Evolutionary conservation across 495 filamentous ascomycete species (phyloP).

Genomic region (Penicillium simplicissimum): DNA sequence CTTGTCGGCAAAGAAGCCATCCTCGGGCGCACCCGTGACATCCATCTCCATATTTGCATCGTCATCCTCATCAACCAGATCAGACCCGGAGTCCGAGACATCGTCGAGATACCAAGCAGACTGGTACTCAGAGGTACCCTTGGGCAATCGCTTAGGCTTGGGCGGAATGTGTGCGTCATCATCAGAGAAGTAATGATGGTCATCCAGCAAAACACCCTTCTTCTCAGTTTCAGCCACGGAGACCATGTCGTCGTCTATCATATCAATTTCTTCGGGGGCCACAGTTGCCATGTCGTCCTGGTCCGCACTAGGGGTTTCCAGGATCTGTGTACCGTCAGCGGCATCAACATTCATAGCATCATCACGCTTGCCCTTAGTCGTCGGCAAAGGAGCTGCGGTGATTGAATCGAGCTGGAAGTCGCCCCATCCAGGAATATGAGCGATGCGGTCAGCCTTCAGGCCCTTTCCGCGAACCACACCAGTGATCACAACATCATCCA

Average conservation of each 20-base stretch:
- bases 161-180: slow-evolving; percentile 67
- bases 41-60: slow-evolving; percentile 52
- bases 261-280: slow-evolving; percentile 80
- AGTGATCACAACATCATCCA: slow-evolving; percentile 68
- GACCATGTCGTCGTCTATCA: slow-evolving; percentile 66
- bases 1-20: slow-evolving; percentile 75
- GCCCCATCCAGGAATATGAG: slow-evolving; percentile 92
- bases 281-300: slow-evolving; percentile 80
- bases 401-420: slow-evolving; percentile 93
- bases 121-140: slow-evolving; percentile 92
- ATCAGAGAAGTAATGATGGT: slow-evolving; percentile 97
- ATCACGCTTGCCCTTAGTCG: slow-evolving; percentile 54
- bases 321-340: slow-evolving; percentile 47
- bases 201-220: slow-evolving; percentile 87
- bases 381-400: slow-evolving; percentile 62
- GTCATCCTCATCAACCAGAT: slow-evolving; percentile 66
- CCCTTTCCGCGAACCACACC: slow-evolving; percentile 85
- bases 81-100: slow-evolving; percentile 83
- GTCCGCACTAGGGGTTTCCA: slow-evolving; percentile 71
- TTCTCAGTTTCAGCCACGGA: slow-evolving; percentile 57
- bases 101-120: slow-evolving; percentile 90
- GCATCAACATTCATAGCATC: slow-evolving; percentile 72
- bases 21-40: slow-evolving; percentile 61
- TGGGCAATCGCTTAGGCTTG: slow-evolving; percentile 74
- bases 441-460: slow-evolving; percentile 83